Evolutionary conservation across 2,329 filamentous ascomycete species (phyloP).

Genomic region (Sarocladiaceae sp.): DNA sequence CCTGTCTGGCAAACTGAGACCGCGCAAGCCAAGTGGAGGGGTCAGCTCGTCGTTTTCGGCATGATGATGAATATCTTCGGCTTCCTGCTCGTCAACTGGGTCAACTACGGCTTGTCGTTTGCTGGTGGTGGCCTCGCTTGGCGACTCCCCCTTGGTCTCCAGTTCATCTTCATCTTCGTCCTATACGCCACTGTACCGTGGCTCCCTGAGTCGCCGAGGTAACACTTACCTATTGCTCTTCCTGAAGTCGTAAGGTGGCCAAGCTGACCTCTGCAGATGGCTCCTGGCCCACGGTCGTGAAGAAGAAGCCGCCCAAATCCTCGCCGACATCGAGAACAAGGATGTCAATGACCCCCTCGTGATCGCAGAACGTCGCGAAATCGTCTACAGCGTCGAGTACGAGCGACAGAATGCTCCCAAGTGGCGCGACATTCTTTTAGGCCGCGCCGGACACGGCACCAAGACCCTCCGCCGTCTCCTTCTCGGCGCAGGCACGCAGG

Average conservation of each 20-base stretch:
- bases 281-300: not conserved
- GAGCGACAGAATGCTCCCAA: slow-evolving; percentile 37
- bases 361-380: slow-evolving; percentile 16
- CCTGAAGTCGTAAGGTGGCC: too few relatives aligned
- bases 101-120: slow-evolving; percentile 33
- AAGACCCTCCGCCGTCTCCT: slow-evolving; percentile 12
- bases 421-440: slow-evolving; percentile 36
- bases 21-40: slow-evolving; percentile 23
- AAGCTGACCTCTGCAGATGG: too few relatives aligned
- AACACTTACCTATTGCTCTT: too few relatives aligned
- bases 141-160: slow-evolving; percentile 39
- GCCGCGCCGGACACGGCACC: slow-evolving; percentile 19
- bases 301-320: not conserved
- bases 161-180: slow-evolving; percentile 33
- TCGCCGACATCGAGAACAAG: not conserved
- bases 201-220: slow-evolving; percentile 28
- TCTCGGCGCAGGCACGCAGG: slow-evolving; percentile 35
- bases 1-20: slow-evolving; percentile 33
- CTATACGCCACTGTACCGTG: slow-evolving; percentile 22
- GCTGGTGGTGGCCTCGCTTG: slow-evolving; percentile 29
- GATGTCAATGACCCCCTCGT: not conserved
- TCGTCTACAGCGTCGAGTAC: slow-evolving; percentile 16
- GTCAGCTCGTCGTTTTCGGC: slow-evolving; percentile 26
- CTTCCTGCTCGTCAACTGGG: slow-evolving; percentile 30
- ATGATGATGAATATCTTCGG: slow-evolving; percentile 25